Evolutionary conservation across 805 yeast species (phyloP), one percentile per base, ranked within the genome.

Genomic region (Ogataea ramenticola): DNA sequence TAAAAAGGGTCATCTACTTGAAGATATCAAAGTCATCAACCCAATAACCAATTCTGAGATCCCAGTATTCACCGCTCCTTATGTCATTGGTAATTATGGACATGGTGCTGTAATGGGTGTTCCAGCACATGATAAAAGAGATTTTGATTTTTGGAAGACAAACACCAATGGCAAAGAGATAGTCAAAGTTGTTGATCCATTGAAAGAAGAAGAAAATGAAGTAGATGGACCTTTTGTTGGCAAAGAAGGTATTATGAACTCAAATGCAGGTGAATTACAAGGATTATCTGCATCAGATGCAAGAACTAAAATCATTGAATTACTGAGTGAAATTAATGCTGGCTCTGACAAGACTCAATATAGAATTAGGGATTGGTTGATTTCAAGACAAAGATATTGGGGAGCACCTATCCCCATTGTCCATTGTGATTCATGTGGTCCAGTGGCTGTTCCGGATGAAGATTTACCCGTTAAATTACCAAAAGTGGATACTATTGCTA

Each of bases 51-150:
- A 61, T 3, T 43, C 59, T 0, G 46, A 43, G 15, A 46, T 91
- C 5, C 97, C 97, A 0, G 79, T 91, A 0, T 93, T 76, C 66
- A 90, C 75, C 2, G 96, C 98, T 0, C 96, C 96, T 0, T 93
- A 90, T 61, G 98, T 91, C 0, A 59, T 91, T 31, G 80, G 85
- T 4, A 66, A 75, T 3, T 91, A 91, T 57, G 97, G 97, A 1
- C 79, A 79, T 45, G 96, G 96, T 34, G 96, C 96, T 1, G 98
- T 91, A 0, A 91, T 93, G 98, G 99, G 99, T 1, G 87, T 95
- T 54, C 99, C 99, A 2, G 96, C 85, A 0, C 97, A 90, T 61
- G 98, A 93, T 61, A 67, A 70, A 38, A 73, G 98, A 48, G 99
- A 93, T 57, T 77, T 58, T 53, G 86, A 72, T 8, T 91, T 93